Evolutionary conservation across 805 yeast species (phyloP), one percentile per base, ranked within the genome.

Genomic region (Saturnispora diversa): DNA sequence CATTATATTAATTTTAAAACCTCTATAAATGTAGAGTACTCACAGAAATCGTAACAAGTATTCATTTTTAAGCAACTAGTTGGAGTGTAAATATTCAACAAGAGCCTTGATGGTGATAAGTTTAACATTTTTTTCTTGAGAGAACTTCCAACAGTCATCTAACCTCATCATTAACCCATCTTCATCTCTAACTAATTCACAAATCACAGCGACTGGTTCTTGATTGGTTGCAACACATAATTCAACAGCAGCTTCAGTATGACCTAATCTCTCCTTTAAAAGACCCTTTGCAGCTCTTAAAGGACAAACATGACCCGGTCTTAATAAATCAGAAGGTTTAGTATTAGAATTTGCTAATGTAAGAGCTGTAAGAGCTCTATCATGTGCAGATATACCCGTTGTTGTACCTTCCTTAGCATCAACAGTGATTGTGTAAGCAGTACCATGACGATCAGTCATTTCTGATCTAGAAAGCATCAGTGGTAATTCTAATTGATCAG

Each of bases 101-200:
- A 88, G 56, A 45, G 77, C 82, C 50, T 85, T 84, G 52, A 90
- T 88, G 24, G 87, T 81, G 47, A 90, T 77, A 17, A 85, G 64
- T 56, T 81, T 83, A 45, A 92, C 63, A 35, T 68, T 68, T 52
- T 74, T 76, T 49, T 73, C 59, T 52, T 72, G 59, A 31, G 84
- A 71, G 56, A 92, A 92, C 53, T 66, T 65, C 34, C 72, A 61
- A 63, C 97, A 92, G 57, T 92, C 95, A 47, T 78, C 82, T 47
- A 87, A 67, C 59, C 98, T 78, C 80, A 88, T 86, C 97, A 92
- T 92, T 48, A 82, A 68, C 1, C 98, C 98, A 55, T 92, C 97
- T 35, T 77, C 82, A 50, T 87, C 97, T 43, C 82, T 75, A 19
- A 92, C 97, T 51, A 92, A 68, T 65, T 92, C 99, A 61, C 97